Percentiles rank a stretch among this genome's conserved stretches.
These are phyloP conservation scores for Ampelocalamus luodianensis DNA, from an alignment of 176 grass and related monocot genomes.

Conservation along the genomic window DNA sequence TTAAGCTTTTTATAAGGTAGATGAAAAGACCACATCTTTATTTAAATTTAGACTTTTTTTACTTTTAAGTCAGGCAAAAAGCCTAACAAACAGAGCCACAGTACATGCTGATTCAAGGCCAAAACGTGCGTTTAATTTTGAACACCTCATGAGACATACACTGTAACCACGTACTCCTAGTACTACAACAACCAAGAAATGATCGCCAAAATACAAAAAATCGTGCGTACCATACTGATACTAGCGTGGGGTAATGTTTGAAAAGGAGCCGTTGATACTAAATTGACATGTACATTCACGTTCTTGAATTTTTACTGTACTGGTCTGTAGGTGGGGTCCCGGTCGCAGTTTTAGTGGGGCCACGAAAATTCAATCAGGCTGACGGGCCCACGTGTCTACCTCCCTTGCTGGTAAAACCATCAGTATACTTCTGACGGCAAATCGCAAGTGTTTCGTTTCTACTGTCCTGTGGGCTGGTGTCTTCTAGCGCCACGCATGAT, in stretches of 20 bases:
- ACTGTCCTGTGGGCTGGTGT: not conserved
- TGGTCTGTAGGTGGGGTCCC: not conserved
- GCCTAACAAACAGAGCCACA: no score
- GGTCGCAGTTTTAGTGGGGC: not conserved
- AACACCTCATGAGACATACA: not conserved
- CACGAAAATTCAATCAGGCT: not conserved
- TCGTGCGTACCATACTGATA: no score
- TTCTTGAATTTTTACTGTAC: not conserved
- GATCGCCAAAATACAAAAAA: not conserved
- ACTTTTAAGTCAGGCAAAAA: no score
- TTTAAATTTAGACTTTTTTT: no score
- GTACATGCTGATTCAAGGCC: not conserved
- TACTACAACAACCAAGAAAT: not conserved
- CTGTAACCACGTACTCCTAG: not conserved
- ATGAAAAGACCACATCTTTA: no score
- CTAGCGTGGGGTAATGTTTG: constrained; percentile 29
- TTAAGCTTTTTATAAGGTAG: no score
- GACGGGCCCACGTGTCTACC: not conserved
- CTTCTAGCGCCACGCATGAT: not conserved
- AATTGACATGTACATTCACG: not conserved
- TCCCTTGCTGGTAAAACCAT: not conserved
- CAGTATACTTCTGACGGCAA: constrained; percentile 17
- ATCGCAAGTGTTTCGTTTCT: not conserved
- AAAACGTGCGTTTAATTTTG: not conserved
- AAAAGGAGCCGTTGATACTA: constrained; percentile 47